Evolutionary conservation across 2,329 filamentous ascomycete genomes (phyloP).

Genomic region (Aspergillus latus): DNA sequence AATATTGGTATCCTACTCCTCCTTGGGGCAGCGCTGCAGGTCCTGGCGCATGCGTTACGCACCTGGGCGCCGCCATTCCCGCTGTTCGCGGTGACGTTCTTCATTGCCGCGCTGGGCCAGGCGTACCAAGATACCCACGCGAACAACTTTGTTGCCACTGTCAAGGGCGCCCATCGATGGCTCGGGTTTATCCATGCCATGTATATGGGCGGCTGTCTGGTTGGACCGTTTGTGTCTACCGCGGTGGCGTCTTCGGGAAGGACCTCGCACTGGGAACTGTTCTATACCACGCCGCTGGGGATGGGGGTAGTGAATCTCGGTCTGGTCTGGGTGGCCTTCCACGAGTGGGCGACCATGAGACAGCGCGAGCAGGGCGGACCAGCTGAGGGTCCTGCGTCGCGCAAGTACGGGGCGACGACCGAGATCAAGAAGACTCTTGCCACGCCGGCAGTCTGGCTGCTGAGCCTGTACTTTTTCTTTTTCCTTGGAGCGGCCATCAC

Average conservation of each 20-base stretch:
- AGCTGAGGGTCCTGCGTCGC: not conserved
- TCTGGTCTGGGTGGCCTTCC: conserved; percentile 52
- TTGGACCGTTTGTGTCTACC: conserved; percentile 57
- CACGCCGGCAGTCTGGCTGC: conserved; percentile 50
- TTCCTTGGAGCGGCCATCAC: conserved; percentile 59
- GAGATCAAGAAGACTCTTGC: conserved; percentile 29
- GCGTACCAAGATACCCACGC: conserved; percentile 64
- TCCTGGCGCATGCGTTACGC: conserved; percentile 48
- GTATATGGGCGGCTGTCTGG: conserved; percentile 58
- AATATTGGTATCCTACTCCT: conserved; percentile 58
- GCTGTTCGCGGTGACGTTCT: conserved; percentile 59
- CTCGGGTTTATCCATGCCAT: conserved; percentile 65
- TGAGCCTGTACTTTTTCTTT: conserved; percentile 66
- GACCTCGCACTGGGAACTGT: conserved; percentile 53
- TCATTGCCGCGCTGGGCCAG: conserved; percentile 59
- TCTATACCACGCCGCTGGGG: conserved; percentile 57
- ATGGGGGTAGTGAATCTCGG: conserved; percentile 54
- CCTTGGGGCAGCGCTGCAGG: conserved; percentile 57
- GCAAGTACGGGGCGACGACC: conserved; percentile 14
- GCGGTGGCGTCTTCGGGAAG: conserved; percentile 47
- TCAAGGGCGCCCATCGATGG: conserved; percentile 58
- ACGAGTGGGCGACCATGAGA: conserved; percentile 36
- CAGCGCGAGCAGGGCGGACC: not conserved
- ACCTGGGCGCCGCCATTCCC: conserved; percentile 59
- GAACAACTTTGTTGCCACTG: conserved; percentile 60